phyloP scores from a whole-genome alignment of 306 rosid species.

The Luffa aegyptiaca region DNA sequence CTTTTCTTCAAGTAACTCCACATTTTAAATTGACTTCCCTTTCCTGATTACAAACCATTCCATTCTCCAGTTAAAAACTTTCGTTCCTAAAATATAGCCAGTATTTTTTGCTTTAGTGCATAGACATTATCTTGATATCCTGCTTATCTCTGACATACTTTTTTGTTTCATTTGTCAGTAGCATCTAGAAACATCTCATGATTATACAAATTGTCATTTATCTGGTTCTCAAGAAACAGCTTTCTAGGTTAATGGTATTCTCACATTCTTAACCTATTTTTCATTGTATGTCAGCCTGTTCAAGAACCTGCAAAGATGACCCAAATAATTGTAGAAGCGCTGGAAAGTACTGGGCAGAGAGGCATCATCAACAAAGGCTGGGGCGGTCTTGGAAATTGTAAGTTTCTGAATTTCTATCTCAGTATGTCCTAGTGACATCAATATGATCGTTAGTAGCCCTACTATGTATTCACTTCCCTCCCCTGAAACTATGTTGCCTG shows the following conservation, averaged over 20 bases:
- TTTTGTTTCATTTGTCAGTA: not conserved
- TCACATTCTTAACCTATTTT: constrained; percentile 1
- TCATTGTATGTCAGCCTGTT: constrained; percentile 57
- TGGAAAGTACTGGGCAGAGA: constrained; percentile 81
- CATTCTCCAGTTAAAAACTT: not conserved
- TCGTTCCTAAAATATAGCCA: not conserved
- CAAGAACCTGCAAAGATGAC: constrained; percentile 93
- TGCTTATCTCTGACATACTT: not conserved
- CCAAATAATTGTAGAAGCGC: constrained; percentile 77
- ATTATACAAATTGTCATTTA: not conserved
- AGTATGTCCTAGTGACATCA: not conserved
- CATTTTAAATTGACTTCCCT: not conserved
- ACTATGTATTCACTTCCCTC: not conserved
- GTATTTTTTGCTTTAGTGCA: not conserved
- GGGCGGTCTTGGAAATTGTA: constrained; percentile 98
- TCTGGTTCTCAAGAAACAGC: not conserved
- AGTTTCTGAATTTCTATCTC: constrained; percentile 17
- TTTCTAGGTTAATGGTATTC: not conserved
- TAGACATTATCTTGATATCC: not conserved
- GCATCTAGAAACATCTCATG: not conserved
- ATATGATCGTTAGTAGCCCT: not conserved
- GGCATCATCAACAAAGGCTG: constrained; percentile 99
- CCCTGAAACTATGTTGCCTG: not conserved
- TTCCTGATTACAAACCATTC: not conserved
- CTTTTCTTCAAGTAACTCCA: not conserved